phyloP scores from a whole-genome alignment of 2,329 filamentous ascomycete genomes.

The Aspergillus aculeatus region DNA sequence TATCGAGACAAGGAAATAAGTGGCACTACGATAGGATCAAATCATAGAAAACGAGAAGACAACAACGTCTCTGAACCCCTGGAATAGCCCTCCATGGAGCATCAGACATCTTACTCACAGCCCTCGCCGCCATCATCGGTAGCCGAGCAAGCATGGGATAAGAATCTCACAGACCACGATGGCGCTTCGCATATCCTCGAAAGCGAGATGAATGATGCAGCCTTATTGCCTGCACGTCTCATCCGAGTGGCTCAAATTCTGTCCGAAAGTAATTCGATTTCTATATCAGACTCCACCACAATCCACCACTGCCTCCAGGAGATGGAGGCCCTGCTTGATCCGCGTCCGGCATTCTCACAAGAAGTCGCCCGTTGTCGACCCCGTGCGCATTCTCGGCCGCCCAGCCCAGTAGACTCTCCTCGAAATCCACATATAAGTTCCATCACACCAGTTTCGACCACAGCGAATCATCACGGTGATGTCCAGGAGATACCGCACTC shows the following conservation, averaged over 20 bases:
- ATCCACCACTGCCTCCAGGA: constrained; percentile 40
- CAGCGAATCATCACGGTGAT: background rate
- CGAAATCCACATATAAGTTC: background rate
- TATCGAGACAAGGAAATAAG: background rate
- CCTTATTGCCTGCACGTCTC: constrained; percentile 25
- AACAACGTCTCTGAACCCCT: background rate
- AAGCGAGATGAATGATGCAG: constrained; percentile 1
- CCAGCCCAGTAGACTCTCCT: background rate
- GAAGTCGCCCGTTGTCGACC: constrained; percentile 22
- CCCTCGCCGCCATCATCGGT: constrained; percentile 24
- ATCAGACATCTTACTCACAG: constrained; percentile 6
- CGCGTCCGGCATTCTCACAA: constrained; percentile 19
- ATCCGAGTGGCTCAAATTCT: constrained; percentile 33
- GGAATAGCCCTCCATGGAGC: constrained; percentile 8
- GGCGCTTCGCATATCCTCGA: constrained; percentile 6
- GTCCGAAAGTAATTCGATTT: constrained; percentile 25
- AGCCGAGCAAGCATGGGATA: constrained; percentile 26
- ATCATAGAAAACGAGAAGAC: background rate
- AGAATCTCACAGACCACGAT: constrained; percentile 9
- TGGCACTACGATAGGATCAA: background rate
- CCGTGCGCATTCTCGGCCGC: constrained; percentile 4
- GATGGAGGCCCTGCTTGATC: constrained; percentile 36
- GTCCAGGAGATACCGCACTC: constrained; percentile 12
- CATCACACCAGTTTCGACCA: background rate
- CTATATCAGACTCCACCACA: constrained; percentile 27